Percentiles rank a stretch among this genome's conserved stretches.
These are phyloP conservation scores for Nicotiana sylvestris DNA, from an alignment of 257 asterid species.

Conservation along the genomic window DNA sequence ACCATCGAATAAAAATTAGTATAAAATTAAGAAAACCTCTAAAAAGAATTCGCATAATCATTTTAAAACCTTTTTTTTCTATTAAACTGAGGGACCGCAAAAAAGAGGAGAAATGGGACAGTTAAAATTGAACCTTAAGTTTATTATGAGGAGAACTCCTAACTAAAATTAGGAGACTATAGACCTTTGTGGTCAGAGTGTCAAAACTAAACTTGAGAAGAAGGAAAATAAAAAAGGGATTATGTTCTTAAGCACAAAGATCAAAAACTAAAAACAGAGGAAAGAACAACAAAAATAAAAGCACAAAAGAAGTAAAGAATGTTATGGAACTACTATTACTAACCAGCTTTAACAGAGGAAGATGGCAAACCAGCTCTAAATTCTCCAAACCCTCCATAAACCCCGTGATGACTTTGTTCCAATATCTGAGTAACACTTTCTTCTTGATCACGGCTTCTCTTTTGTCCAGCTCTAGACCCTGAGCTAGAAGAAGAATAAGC, in stretches of 20 bases:
- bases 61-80: no score
- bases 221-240: neutral
- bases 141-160: no score
- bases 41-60: no score
- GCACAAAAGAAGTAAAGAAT: neutral
- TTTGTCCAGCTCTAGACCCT: constrained; percentile 68
- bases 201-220: no score
- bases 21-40: no score
- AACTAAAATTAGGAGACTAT: no score
- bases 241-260: neutral
- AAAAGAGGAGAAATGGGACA: no score
- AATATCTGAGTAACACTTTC: constrained; percentile 28
- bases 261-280: neutral
- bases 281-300: neutral
- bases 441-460: constrained; percentile 57
- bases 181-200: no score
- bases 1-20: neutral
- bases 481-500: constrained; percentile 65
- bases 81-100: no score
- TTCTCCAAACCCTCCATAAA: constrained; percentile 27
- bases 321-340: neutral
- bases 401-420: constrained; percentile 23
- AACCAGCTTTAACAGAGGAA: constrained; percentile 53
- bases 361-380: constrained; percentile 26
- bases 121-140: no score